Base-by-base conservation (phyloP, 2,329 filamentous ascomycete genomes). In the Didymella pomorum region DNA sequence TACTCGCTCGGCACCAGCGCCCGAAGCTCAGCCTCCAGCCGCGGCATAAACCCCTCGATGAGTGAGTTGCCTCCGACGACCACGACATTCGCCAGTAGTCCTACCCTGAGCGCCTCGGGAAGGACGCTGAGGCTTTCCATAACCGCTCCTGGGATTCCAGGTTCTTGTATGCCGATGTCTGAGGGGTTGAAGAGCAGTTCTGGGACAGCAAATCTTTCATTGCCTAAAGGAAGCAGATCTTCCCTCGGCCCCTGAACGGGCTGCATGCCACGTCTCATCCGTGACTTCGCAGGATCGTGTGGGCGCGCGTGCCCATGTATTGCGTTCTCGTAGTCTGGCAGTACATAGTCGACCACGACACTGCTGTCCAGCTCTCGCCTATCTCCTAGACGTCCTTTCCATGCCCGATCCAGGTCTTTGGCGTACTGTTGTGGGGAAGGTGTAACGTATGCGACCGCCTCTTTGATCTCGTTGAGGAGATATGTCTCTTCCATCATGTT, bases 381-480 rank as follows among this genome's bases (percentile, higher is more conserved):
- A 84, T 60, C 85, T 79, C 1, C 89, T 87, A 73, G 20, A 3
- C 72, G 62, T 4, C 71, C 71, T 75, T 92, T 95, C 92, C 93
- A 97, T 0, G 88, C 89, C 63, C 83, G 84, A 62, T 98, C 93
- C 33, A 99, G 84, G 67, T 97, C 92, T 7, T 76, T 71, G 25
- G 83, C 81, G 76, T 98, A 97, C 10, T 71, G 62, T 33, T 71
- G 63, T 20, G 65, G 46, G 71, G 96, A 87, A 1, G 86, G 80
- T 2, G 90, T 90, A 11, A 97, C 88, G 68, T 90, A 98, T 73
- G 92, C 96, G 0, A 90, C 88, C 4, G 89, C 84, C 74, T 99
- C 95, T 73, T 99, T 99, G 77, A 98, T 93, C 76, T 97, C 91
- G 70, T 97, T 97, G 74, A 97, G 92, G 49, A 98, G 89, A 75